Base-by-base conservation (phyloP, 805 yeast species). In the Spencermartinsiella europaea region DNA sequence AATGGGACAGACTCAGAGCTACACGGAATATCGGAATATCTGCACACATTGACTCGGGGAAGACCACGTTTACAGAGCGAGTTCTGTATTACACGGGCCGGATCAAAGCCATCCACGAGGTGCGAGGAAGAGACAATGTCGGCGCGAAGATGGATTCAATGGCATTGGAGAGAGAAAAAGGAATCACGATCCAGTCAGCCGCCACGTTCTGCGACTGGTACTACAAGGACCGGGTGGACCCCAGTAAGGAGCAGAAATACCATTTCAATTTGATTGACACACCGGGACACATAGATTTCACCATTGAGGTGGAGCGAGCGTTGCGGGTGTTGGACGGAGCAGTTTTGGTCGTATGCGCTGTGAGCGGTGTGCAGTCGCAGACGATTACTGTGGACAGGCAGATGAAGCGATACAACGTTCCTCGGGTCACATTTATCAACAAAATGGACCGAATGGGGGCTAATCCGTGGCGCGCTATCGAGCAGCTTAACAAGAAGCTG, bases 401-500 rank as follows among this genome's bases (percentile, higher is more conserved):
- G 72, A 93, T 93, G 99, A 81, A 95, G 60, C 83, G 99, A 65
- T 93, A 93, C 70, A 89, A 93, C 63, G 96, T 93, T 62, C 99
- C 99, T 45, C 79, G 99, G 63, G 77, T 93, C 44, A 91, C 99
- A 7, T 93, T 93, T 62, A 85, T 93, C 68, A 93, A 93, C 72
- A 93, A 93, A 73, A 90, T 93, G 97, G 99, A 93, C 69, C 81
- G 99, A 66, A 87, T 93, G 96, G 99, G 99, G 56, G 86, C 99
- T 46, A 83, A 93, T 68, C 99, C 99, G 19, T 93, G 95, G 83
- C 79, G 77, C 53, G 96, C 95, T 48, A 85, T 93, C 59, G 95
- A 86, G 48, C 98, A 91, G 71, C 77, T 93, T 58, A 88, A 91
- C 69, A 57, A 70, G 45, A 93, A 93, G 66, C 77, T 93, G 64